Conservation (phyloP, 768 basidiomycete genomes). For the Calocybe indica region DNA sequence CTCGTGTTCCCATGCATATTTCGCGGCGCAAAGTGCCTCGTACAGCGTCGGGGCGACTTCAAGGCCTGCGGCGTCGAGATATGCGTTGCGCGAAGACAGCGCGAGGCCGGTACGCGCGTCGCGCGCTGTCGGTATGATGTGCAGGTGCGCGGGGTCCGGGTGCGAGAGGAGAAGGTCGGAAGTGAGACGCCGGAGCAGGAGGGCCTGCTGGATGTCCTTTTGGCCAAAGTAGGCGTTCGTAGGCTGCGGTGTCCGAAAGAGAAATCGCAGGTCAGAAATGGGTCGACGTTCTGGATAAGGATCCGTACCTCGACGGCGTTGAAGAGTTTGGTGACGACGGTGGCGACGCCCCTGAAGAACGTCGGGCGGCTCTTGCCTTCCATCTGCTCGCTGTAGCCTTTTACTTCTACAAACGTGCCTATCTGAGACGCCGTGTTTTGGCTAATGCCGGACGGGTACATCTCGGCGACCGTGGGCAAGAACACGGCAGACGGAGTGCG, state of each 20-base stretch:
- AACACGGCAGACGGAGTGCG: slow-evolving; percentile 69
- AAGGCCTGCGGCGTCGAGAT: slow-evolving; percentile 63
- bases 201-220: slow-evolving; percentile 96
- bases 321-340: slow-evolving; percentile 92
- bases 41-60: slow-evolving; percentile 62
- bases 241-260: slow-evolving; percentile 46
- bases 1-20: slow-evolving; percentile 41
- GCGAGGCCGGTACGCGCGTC: slow-evolving; percentile 65
- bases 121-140: slow-evolving; percentile 84
- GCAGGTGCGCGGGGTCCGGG: slow-evolving; percentile 67
- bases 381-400: slow-evolving; percentile 89
- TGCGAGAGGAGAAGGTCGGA: slow-evolving; percentile 77
- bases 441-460: slow-evolving; percentile 90
- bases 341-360: slow-evolving; percentile 95
- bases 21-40: slow-evolving; percentile 57
- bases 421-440: slow-evolving; percentile 70
- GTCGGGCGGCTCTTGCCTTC: slow-evolving; percentile 83
- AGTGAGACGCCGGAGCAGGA: slow-evolving; percentile 74
- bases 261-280: slow-evolving; percentile 3
- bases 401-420: slow-evolving; percentile 90
- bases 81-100: slow-evolving; percentile 86
- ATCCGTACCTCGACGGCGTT: slow-evolving; percentile 75
- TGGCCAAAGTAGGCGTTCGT: slow-evolving; percentile 94
- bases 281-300: not conserved
- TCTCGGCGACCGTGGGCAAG: slow-evolving; percentile 69